Evolutionary conservation across 202 grass and related monocot species (phyloP), one percentile per base, ranked within the genome.

Genomic region (Setaria italica): DNA sequence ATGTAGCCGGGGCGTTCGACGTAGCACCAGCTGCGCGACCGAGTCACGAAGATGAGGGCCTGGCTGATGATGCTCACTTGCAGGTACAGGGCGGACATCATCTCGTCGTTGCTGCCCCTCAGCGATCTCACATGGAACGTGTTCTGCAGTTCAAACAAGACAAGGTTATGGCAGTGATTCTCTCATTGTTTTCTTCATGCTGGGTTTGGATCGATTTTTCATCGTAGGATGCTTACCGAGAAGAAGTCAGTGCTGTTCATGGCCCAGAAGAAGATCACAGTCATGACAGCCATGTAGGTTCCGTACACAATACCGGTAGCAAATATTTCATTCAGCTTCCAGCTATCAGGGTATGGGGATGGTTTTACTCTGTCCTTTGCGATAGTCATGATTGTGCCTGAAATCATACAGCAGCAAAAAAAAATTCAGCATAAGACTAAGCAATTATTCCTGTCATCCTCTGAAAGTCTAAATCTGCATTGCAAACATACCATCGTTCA

Each of bases 21-120:
- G 58, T 91, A 84, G 70, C 67, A 91, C 81, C 83, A 94, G 53
- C 80, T 70, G 9, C 83, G 88, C 4, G 92, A 90, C 41, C 92
- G 84, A 7, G 92, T 91, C 45, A 91, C 86, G 58, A 94, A 94
- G 60, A 94, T 94, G 77, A 94, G 92, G 37, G 92, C 92, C 79
- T 94, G 92, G 68, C 92, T 94, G 29, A 94, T 86, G 77, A 94
- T 94, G 57, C 92, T 94, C 58, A 94, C 92, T 89, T 94, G 92
- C 53, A 94, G 92, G 78, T 94, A 94, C 13, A 94, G 30, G 25
- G 92, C 92, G 19, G 92, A 80, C 89, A 82, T 94, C 89, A 91
- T 89, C 82, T 91, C 86, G 9, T 91, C 83, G 6, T 81, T 50
- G 20, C 57, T 91, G 48, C 77, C 21, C 35, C 92, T 90, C 58